Percentiles rank a stretch among this genome's conserved stretches.
Evolutionary conservation across 2,329 filamentous ascomycete species (phyloP).

Genomic region (Aureobasidium vineae): DNA sequence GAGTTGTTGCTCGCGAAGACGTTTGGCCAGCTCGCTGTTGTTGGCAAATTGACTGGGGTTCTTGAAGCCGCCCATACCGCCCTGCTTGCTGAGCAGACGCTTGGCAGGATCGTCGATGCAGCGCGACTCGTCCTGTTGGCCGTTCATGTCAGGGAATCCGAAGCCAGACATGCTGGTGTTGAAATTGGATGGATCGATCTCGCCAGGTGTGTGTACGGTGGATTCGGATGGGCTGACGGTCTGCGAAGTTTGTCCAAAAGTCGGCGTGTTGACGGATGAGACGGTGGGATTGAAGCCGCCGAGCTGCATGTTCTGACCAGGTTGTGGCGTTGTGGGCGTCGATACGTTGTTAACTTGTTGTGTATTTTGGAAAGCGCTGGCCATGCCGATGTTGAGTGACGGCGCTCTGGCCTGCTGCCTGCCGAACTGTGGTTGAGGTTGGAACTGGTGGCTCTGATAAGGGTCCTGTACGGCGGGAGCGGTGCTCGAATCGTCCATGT

Average conservation of each 20-base stretch:
- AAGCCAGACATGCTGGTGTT: conserved; percentile 37
- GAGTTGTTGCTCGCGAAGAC: conserved; percentile 63
- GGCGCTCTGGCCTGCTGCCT: conserved; percentile 59
- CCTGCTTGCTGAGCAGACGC: conserved; percentile 79
- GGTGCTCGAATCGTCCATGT: conserved; percentile 80
- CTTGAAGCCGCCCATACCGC: conserved; percentile 55
- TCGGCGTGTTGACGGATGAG: conserved; percentile 94
- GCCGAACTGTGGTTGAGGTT: conserved; percentile 53
- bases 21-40: conserved; percentile 70
- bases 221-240: conserved; percentile 62
- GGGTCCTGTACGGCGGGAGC: conserved; percentile 50
- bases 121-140: conserved; percentile 52
- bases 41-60: conserved; percentile 65
- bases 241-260: conserved; percentile 69
- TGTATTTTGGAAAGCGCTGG: conserved; percentile 65
- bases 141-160: conserved; percentile 53
- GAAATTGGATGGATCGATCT: conserved; percentile 60
- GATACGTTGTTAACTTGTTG: conserved; percentile 74
- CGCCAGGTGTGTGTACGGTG: conserved; percentile 66
- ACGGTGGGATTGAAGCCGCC: conserved; percentile 87
- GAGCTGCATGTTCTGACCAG: conserved; percentile 65
- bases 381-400: conserved; percentile 76
- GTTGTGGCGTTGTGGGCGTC: conserved; percentile 80
- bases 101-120: conserved; percentile 92
- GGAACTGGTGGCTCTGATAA: conserved; percentile 41